Conservation (phyloP, 139 green algal genomes). For the Chlorella sp. region DNA sequence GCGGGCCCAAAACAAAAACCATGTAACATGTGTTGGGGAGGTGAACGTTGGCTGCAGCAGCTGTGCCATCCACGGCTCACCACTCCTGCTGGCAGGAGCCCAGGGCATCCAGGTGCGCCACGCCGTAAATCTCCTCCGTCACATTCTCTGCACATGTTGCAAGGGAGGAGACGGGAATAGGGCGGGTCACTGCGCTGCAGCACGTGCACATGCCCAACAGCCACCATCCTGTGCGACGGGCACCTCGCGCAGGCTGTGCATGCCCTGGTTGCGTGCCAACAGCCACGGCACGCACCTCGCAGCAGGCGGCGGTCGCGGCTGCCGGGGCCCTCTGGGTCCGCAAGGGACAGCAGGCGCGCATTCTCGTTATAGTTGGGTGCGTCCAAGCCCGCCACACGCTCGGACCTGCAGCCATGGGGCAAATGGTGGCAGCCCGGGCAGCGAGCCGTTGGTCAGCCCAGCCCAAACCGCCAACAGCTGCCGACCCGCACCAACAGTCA, state of each 20-base stretch:
- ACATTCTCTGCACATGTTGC: constrained; percentile 16
- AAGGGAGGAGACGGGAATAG: too few relatives aligned
- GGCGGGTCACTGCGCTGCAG: too few relatives aligned
- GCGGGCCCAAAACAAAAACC: too few relatives aligned
- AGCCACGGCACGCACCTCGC: neutral
- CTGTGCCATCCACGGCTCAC: too few relatives aligned
- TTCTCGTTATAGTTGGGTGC: constrained; percentile 52
- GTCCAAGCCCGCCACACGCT: constrained; percentile 40
- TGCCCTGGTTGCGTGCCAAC: neutral
- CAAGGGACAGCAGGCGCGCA: constrained; percentile 26
- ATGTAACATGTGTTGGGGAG: too few relatives aligned
- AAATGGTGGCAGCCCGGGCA: neutral
- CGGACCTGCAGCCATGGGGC: neutral
- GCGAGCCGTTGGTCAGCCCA: neutral
- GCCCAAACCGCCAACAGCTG: neutral
- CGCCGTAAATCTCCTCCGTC: constrained; percentile 33
- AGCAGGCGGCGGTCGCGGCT: constrained; percentile 29
- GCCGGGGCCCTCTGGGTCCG: neutral
- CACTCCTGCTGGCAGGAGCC: constrained; percentile 31
- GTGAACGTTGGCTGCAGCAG: too few relatives aligned
- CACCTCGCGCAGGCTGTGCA: neutral
- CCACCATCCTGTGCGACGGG: too few relatives aligned
- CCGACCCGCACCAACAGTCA: neutral
- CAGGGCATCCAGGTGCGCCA: constrained; percentile 35
- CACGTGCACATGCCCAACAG: too few relatives aligned